Base-by-base conservation (phyloP, 2,329 filamentous ascomycete species). In the Botryosphaeria agaves region DNA sequence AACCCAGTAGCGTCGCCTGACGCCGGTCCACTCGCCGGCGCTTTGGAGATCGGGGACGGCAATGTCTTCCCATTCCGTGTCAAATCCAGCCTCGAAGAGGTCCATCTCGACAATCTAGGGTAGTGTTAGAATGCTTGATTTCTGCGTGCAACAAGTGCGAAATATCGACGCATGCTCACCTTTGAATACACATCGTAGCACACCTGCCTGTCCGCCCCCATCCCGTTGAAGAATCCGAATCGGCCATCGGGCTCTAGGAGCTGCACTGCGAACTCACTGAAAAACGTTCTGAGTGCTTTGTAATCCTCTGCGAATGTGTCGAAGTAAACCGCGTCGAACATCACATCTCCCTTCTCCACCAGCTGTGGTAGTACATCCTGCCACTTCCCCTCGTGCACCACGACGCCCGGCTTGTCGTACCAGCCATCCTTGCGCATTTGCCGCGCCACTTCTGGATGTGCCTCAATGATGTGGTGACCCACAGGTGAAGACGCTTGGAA, bases 261-360 rank as follows among this genome's bases (percentile, higher is more conserved):
- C 0, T 72, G 76, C 18, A 89, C 81, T 7, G 95, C 75, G 42
- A 78, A 73, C 51, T 95, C 89, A 2, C 69, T 76, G 50, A 95
- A 93, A 59, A 95, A 94, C 35, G 74, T 64, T 28, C 77, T 76
- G 17, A 95, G 70, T 49, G 87, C 80, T 2, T 64, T 62, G 54
- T 95, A 98, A 38, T 89, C 81, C 56, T 98, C 89, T 5, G 84
- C 89, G 52, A 95, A 95, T 0, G 89, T 98, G 49, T 98, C 89
- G 47, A 94, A 95, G 60, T 95, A 98, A 41, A 98, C 61, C 7
- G 52, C 61, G 36, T 65, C 59, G 31, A 64, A 59, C 5, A 50
- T 35, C 14, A 46, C 31, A 15, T 34, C 47, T 23, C 53, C 56
- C 34, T 59, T 45, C 34, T 55, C 53, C 3, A 61, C 46, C 1